Evolutionary conservation across 2,329 filamentous ascomycete species (phyloP), one percentile per base, ranked within the genome.

Genomic region (Alternaria rosae): DNA sequence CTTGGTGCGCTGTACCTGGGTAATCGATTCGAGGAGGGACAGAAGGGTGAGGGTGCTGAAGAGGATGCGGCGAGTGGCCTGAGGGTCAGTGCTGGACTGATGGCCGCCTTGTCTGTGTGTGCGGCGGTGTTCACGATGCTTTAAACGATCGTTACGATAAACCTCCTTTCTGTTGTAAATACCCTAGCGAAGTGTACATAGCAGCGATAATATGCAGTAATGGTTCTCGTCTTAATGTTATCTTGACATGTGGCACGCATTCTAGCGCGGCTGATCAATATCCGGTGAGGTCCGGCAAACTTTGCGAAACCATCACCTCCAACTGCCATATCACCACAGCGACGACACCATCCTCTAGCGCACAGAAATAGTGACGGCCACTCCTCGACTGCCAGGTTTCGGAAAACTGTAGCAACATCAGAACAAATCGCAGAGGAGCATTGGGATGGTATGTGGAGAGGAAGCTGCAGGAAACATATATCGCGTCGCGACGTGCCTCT

Each of bases 1-100:
- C 51, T 77, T 35, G 76, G 76, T 1, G 76, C 75, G 1, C 42
- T 78, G 47, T 78, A 78, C 35, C 65, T 78, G 68, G 75, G 76
- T 11, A 61, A 69, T 38, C 71, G 73, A 7, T 78, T 74, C 15
- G 47, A 64, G 44, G 53, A 70, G 45, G 76, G 76, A 2, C 72
- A 78, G 62, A 75, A 77, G 54, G 76, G 76, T 1, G 59, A 75
- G 28, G 71, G 70, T 10, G 63, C 58, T 38, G 35, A 38, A 10
- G 71, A 67, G n/a, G 48, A 57, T 54, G 57, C 63, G 6, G 67
- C 65, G 23, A 55, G 44, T 25, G 65, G 57, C 11, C 7, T 66
- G 20, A 54, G 35, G 30, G 54, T 57, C 13, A 66, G 63, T 48
- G n/a, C 55, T n/a, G 41, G 57, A 6, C 35, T 66, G 59, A 65